phyloP scores from a whole-genome alignment of 257 asterid genomes.

The Solanum sejunctum region DNA sequence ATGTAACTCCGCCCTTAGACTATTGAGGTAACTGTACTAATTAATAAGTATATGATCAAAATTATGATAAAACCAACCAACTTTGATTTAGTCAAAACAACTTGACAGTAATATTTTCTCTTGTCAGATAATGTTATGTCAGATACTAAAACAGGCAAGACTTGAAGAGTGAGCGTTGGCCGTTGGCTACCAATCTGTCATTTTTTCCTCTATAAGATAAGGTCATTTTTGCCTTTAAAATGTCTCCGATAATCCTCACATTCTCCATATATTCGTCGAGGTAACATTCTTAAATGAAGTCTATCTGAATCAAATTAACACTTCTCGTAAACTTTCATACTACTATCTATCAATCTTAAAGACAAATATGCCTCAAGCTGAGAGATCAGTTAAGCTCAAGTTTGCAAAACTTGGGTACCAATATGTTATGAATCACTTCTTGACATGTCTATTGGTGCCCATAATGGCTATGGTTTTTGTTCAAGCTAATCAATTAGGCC shows the following conservation, averaged over 20 bases:
- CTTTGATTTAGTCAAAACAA: background rate
- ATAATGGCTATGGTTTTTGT: background rate
- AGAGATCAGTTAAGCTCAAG: background rate
- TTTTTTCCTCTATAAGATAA: background rate
- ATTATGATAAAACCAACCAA: background rate
- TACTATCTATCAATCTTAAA: background rate
- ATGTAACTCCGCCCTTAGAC: too few relatives aligned
- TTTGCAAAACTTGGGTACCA: constrained; percentile 8
- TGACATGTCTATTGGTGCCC: background rate
- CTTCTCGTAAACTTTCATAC: background rate
- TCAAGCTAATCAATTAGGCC: background rate
- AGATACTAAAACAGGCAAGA: background rate
- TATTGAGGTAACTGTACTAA: too few relatives aligned
- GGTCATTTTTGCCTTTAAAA: background rate
- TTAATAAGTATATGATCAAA: background rate
- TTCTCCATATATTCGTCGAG: background rate
- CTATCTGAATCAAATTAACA: background rate
- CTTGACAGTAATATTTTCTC: background rate
- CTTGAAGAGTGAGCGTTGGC: background rate
- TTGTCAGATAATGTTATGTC: background rate
- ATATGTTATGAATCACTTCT: constrained; percentile 4
- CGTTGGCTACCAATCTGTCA: constrained; percentile 1
- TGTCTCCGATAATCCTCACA: background rate
- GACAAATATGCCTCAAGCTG: constrained; percentile 2
- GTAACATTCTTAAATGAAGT: background rate